Conservation (phyloP, 1,139 yeast species). For the Candida sojae region DNA sequence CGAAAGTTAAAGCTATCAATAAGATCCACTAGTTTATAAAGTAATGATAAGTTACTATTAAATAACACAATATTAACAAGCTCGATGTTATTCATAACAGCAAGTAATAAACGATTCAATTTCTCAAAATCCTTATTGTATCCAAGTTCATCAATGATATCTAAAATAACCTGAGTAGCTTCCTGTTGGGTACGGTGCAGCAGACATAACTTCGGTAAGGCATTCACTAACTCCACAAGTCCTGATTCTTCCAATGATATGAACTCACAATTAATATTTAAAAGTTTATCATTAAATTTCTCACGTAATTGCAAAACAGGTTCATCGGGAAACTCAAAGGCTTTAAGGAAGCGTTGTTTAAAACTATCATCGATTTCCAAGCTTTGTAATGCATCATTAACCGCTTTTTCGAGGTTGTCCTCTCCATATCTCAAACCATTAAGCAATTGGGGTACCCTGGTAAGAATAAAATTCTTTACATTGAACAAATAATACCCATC, state of each 20-base stretch:
- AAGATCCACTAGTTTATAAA: slow-evolving; percentile 31
- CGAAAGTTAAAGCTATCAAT: slow-evolving; percentile 36
- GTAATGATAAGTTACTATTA: slow-evolving; percentile 22
- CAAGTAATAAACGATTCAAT: slow-evolving; percentile 50
- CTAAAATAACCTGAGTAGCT: slow-evolving; percentile 32
- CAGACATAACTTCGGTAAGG: slow-evolving; percentile 28
- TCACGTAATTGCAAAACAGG: slow-evolving; percentile 18
- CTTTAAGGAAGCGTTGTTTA: slow-evolving; percentile 56
- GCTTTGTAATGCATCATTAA: slow-evolving; percentile 18
- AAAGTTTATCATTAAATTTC: slow-evolving; percentile 33
- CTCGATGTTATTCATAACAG: slow-evolving; percentile 41
- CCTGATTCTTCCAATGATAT: slow-evolving; percentile 55
- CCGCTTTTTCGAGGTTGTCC: slow-evolving; percentile 19
- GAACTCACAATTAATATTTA: slow-evolving; percentile 53
- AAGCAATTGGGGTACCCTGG: slow-evolving; percentile 29
- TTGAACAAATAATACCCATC: slow-evolving; percentile 22
- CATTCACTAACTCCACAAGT: slow-evolving; percentile 38
- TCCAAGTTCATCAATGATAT: slow-evolving; percentile 41
- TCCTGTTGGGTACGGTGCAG: slow-evolving; percentile 43
- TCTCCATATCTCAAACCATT: slow-evolving; percentile 17
- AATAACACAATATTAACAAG: slow-evolving; percentile 45
- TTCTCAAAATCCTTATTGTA: slow-evolving; percentile 41
- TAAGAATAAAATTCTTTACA: slow-evolving; percentile 37
- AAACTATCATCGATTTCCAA: slow-evolving; percentile 37
- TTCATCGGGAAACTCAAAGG: slow-evolving; percentile 16